Percentiles rank a stretch among this genome's conserved stretches.
phyloP scores from a whole-genome alignment of 208 protist species.

The Trypanosoma mega region DNA sequence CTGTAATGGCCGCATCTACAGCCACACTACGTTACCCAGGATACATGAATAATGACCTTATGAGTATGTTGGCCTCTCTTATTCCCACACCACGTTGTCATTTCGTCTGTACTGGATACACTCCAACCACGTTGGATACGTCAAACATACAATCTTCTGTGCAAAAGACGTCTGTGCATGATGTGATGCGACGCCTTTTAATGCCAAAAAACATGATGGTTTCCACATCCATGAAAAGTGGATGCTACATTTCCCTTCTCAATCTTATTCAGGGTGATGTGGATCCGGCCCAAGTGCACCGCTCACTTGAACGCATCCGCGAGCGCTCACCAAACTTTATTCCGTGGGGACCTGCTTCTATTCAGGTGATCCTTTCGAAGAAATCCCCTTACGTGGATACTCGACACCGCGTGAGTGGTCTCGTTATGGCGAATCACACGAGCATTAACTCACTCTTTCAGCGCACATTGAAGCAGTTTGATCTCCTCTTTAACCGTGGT shows the following conservation, averaged over 20 bases:
- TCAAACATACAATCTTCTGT: slow-evolving; percentile 89
- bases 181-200: slow-evolving; percentile 99
- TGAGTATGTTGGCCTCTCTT: slow-evolving; percentile 97
- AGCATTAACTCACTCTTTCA: slow-evolving; percentile 95
- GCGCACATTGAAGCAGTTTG: slow-evolving; percentile 91
- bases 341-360: slow-evolving; percentile 97
- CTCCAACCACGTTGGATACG: slow-evolving; percentile 94
- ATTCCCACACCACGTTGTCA: slow-evolving; percentile 99
- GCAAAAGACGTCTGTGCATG: slow-evolving; percentile 99
- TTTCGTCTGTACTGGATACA: slow-evolving; percentile 99
- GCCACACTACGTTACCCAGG: slow-evolving; percentile 99
- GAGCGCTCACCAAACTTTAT: slow-evolving; percentile 98
- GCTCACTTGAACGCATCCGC: slow-evolving; percentile 98
- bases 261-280: slow-evolving; percentile 99
- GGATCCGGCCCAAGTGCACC: slow-evolving; percentile 98
- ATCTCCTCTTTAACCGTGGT: slow-evolving; percentile 91
- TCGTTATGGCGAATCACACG: slow-evolving; percentile 99
- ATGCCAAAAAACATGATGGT: slow-evolving; percentile 99
- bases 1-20: slow-evolving; percentile 99
- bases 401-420: slow-evolving; percentile 96
- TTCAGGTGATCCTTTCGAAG: slow-evolving; percentile 95
- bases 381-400: slow-evolving; percentile 97
- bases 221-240: slow-evolving; percentile 88
- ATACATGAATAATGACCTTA: slow-evolving; percentile 98
- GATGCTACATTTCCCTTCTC: slow-evolving; percentile 98